Conservation (phyloP, 2,329 filamentous ascomycete genomes). For the Colletotrichum truncatum region DNA sequence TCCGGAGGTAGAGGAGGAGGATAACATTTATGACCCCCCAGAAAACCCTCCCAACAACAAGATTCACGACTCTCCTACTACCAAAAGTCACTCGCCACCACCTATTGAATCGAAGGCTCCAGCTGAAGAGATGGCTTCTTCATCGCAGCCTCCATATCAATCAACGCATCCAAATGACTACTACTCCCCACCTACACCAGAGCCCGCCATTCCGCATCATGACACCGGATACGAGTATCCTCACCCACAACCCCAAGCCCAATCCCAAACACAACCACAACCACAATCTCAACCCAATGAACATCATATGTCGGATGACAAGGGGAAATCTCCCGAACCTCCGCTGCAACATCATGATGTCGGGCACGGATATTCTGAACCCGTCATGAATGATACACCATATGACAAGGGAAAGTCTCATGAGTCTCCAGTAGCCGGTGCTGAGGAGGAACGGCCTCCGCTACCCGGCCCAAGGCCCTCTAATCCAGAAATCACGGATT, state of each 20-base stretch:
- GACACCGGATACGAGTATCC: background rate
- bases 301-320: background rate
- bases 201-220: constrained; percentile 1
- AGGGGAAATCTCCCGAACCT: constrained; percentile 15
- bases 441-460: background rate
- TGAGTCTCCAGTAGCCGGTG: background rate
- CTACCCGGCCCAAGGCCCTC: background rate
- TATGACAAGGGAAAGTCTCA: background rate
- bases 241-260: background rate
- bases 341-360: background rate
- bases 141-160: background rate
- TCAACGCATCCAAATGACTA: background rate
- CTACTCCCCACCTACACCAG: constrained; percentile 7
- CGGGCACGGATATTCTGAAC: background rate
- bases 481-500: constrained; percentile 8
- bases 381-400: background rate
- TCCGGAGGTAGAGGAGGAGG: constrained; percentile 20
- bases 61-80: constrained; percentile 19
- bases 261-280: background rate
- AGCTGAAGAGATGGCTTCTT: background rate
- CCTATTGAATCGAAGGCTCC: background rate
- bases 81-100: background rate
- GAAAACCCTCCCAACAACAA: constrained; percentile 1
- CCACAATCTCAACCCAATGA: background rate
- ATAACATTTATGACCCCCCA: constrained; percentile 20